Evolutionary conservation across 116 monocot species (phyloP).

Genomic region (Papilionanthe hybrid): DNA sequence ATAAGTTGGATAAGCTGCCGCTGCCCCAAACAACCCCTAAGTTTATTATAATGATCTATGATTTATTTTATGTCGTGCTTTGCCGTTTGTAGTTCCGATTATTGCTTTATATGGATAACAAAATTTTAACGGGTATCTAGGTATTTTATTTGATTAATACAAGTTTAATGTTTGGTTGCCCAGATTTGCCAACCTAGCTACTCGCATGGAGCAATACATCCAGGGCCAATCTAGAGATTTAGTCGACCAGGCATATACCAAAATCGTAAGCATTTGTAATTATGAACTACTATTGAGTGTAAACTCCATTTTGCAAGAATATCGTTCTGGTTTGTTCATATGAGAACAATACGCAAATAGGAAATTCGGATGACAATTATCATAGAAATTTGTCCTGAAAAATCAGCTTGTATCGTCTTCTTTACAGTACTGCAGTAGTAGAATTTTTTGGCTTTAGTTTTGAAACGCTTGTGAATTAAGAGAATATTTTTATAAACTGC

Average conservation of each 20-base stretch:
- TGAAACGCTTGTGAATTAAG: background rate
- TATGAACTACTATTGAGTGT: background rate
- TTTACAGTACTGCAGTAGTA: background rate
- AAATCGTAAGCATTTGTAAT: constrained; percentile 60
- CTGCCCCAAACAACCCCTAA: no score
- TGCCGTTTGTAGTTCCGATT: background rate
- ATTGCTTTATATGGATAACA: background rate
- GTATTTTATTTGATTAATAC: background rate
- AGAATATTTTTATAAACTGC: constrained; percentile 7
- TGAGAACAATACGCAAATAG: background rate
- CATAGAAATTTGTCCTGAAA: background rate
- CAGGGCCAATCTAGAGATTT: constrained; percentile 96
- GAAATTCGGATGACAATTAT: background rate
- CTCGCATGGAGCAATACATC: constrained; percentile 98
- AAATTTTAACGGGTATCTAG: background rate
- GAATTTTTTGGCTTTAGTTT: background rate
- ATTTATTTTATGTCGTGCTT: background rate
- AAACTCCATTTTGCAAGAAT: background rate
- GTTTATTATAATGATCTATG: background rate
- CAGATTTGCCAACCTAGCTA: constrained; percentile 91
- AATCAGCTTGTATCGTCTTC: background rate
- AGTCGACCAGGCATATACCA: constrained; percentile 88
- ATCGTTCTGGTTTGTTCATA: background rate
- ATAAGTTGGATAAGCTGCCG: no score
- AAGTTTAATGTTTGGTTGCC: background rate